Evolutionary conservation across 2,329 filamentous ascomycete genomes (phyloP), one percentile per base, ranked within the genome.

Genomic region (Ophiocordyceps sinensis): DNA sequence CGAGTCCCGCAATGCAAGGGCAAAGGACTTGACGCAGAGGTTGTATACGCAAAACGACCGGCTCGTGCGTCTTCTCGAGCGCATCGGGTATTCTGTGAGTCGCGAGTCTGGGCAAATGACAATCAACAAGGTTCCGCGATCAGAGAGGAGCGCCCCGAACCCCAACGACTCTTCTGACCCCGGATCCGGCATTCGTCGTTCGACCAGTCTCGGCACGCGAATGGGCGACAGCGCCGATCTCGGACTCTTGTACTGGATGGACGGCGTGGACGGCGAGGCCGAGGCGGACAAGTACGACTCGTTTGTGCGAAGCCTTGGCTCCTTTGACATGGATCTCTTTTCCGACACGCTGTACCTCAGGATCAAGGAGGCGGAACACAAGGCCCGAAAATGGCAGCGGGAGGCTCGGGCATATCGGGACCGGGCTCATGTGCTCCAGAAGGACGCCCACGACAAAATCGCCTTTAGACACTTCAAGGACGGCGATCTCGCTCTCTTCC

Each of bases 391-490:
- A 62, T 88, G 88, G 68, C 87, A 91, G 53, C 85, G 85, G 44
- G 91, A 98, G 56, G 81, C 85, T 28, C 78, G 86, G 29, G 75
- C 77, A 1, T 95, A 94, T 53, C 77, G 89, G 12, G 91, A 96
- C 49, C 88, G 88, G 55, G 82, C 85, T 9, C 84, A 93, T 49
- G 67, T 73, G 13, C 68, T 81, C 37, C 85, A 93, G 49, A 82
- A 81, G 53, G 91, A 96, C 53, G 79, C 85, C 0, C 85, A 94
- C 52, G 85, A 94, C 50, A 96, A 96, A 67, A 95, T 98, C 55
- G 88, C 91, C 2, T 95, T 91, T 58, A 82, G 82, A 45, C 81
- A 89, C 39, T 98, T 98, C 67, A 96, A 95, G 56, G 88, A 95
- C 60, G 89, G 91, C 8, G 91, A 98, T 55, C 71, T 98, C 13